phyloP scores from a whole-genome alignment of 768 basidiomycete genomes.

The Boletus subparvulus region DNA sequence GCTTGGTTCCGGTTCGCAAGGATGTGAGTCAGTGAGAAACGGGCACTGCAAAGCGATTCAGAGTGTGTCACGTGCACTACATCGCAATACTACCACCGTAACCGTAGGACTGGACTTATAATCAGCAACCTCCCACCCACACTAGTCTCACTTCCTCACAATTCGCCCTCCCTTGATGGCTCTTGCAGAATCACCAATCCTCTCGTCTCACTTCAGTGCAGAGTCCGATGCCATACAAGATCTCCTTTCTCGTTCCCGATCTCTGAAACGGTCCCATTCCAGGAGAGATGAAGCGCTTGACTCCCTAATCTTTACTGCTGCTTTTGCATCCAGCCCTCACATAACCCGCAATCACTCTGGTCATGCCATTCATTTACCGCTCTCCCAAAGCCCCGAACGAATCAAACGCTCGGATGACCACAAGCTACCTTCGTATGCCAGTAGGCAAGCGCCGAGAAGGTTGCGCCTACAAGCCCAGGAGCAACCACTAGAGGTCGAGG shows the following conservation, averaged over 20 bases:
- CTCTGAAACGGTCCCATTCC: constrained; percentile 37
- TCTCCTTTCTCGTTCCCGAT: constrained; percentile 56
- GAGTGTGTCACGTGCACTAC: constrained; percentile 5
- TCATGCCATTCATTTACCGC: constrained; percentile 69
- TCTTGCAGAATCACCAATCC: constrained; percentile 29
- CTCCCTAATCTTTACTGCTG: constrained; percentile 76
- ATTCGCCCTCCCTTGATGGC: constrained; percentile 18
- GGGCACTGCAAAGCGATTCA: too few species aligned
- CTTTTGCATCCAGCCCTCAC: constrained; percentile 69
- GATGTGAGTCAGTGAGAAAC: too few species aligned
- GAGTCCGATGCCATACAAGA: constrained; percentile 64
- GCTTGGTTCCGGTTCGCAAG: background rate
- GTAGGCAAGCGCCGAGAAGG: constrained; percentile 72
- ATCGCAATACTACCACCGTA: background rate
- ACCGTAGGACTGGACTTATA: constrained; percentile 1
- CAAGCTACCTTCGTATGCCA: constrained; percentile 60
- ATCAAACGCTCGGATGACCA: constrained; percentile 52
- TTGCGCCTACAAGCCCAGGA: constrained; percentile 45
- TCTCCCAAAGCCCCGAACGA: constrained; percentile 43
- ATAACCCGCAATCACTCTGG: constrained; percentile 84
- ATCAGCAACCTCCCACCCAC: constrained; percentile 1
- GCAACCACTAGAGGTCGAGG: constrained; percentile 27
- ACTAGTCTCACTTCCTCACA: background rate
- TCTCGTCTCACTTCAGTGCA: constrained; percentile 27
- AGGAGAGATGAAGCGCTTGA: constrained; percentile 75